These are phyloP conservation scores for Lentinula edodes DNA, from an alignment of 768 basidiomycete genomes.

Conservation along the genomic window DNA sequence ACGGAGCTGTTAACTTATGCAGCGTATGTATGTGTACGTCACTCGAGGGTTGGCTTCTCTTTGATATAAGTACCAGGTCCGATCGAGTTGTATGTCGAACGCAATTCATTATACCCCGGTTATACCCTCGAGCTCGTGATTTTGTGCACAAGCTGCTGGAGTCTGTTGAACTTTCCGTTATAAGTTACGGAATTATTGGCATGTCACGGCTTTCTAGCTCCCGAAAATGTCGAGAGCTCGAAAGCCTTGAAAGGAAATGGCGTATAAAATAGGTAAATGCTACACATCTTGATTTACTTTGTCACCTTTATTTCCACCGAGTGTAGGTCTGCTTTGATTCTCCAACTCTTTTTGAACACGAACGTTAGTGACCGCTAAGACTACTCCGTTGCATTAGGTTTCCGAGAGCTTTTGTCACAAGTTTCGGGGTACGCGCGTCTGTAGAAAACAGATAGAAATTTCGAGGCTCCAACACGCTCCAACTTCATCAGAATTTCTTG, in stretches of 20 bases:
- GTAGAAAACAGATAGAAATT: too few species aligned
- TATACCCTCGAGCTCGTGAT: neutral
- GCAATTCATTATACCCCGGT: neutral
- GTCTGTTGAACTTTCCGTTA: constrained; percentile 1
- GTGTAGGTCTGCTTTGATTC: neutral
- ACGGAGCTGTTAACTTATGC: neutral
- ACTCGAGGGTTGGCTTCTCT: neutral
- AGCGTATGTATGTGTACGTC: neutral
- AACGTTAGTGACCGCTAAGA: too few species aligned
- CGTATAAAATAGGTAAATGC: neutral
- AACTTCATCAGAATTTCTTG: too few species aligned
- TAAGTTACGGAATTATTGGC: neutral
- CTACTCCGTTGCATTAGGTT: neutral
- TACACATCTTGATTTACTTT: neutral
- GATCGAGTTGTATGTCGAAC: neutral
- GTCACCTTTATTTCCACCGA: neutral
- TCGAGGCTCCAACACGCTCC: too few species aligned
- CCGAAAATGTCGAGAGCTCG: neutral
- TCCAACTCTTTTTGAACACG: too few species aligned
- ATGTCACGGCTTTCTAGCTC: constrained; percentile 2
- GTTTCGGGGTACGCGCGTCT: neutral
- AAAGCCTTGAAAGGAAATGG: neutral
- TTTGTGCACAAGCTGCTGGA: neutral
- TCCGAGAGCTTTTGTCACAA: neutral
- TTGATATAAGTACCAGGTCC: neutral